Conservation (phyloP, 2,329 filamentous ascomycete species). For the Ophiostoma sp. region DNA sequence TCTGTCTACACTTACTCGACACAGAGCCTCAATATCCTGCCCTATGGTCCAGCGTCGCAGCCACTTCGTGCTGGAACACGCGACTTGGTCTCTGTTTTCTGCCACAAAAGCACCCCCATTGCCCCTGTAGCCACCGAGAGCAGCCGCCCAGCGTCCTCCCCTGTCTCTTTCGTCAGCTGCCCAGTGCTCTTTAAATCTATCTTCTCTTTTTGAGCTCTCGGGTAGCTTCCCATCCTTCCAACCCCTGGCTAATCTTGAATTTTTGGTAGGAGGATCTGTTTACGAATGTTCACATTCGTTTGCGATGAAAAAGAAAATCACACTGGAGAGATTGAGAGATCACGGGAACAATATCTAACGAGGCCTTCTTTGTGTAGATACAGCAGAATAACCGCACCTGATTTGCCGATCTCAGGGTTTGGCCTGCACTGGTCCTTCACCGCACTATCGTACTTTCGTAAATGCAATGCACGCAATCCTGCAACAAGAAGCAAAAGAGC, state of each 20-base stretch:
- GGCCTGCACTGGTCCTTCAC: not conserved
- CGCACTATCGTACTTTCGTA: not conserved
- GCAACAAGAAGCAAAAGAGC: not conserved
- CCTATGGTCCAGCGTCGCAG: not conserved
- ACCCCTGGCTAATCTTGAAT: not conserved
- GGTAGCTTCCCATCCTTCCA: constrained; percentile 6
- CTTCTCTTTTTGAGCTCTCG: not conserved
- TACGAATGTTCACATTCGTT: not conserved
- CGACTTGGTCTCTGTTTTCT: not conserved
- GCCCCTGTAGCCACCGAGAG: not conserved
- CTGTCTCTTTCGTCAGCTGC: not conserved
- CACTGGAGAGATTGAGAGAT: not conserved
- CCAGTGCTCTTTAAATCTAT: not conserved
- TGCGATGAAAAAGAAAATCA: not conserved
- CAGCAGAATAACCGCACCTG: not conserved
- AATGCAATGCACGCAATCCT: constrained; percentile 14
- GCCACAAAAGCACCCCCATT: not conserved
- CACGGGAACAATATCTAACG: not conserved
- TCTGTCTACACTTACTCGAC: too few species aligned
- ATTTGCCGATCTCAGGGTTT: not conserved
- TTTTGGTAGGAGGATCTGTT: not conserved
- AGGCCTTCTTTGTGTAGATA: not conserved
- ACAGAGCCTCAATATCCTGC: constrained; percentile 10
- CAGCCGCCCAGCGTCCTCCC: not conserved
- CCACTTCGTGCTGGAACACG: not conserved